These are phyloP conservation scores for Aspergillus sp. DNA, from an alignment of 2,329 filamentous ascomycete species.

Conservation along the genomic window DNA sequence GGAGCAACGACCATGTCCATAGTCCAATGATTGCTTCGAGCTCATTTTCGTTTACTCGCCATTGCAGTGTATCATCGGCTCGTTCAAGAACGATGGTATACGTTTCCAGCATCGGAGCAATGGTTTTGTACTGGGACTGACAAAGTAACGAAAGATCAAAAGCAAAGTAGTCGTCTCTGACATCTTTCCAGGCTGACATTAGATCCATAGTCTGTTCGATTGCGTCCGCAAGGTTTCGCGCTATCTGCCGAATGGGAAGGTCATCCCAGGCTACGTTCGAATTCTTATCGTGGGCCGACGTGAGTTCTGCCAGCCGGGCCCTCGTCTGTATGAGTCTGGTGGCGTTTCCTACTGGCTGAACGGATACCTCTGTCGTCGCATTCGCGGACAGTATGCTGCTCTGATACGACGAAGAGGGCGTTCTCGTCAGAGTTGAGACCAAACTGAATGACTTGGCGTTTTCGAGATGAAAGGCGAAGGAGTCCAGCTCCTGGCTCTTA, in stretches of 20 bases:
- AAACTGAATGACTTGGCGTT: conserved; percentile 23
- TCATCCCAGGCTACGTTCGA: conserved; percentile 23
- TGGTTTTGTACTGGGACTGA: background rate
- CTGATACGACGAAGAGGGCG: background rate
- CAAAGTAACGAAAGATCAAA: conserved; percentile 23
- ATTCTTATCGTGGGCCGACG: conserved; percentile 7
- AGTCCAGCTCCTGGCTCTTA: conserved; percentile 34
- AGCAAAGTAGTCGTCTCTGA: conserved; percentile 2
- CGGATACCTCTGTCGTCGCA: conserved; percentile 3
- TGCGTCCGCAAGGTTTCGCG: conserved; percentile 18
- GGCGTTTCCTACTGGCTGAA: background rate
- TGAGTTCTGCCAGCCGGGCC: conserved; percentile 22
- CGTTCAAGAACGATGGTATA: conserved; percentile 18
- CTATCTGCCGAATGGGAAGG: conserved; percentile 26
- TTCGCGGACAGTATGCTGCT: conserved; percentile 8
- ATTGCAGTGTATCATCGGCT: conserved; percentile 22
- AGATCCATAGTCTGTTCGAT: conserved; percentile 31
- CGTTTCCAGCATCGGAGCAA: conserved; percentile 4
- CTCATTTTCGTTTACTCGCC: conserved; percentile 24
- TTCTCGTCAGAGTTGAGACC: conserved; percentile 2
- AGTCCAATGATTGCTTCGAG: conserved; percentile 34
- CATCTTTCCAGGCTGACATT: conserved; percentile 22
- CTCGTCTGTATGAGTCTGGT: conserved; percentile 21
- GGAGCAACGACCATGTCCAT: conserved; percentile 32
- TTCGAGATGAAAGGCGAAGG: conserved; percentile 29